Conservation (phyloP, 2,329 filamentous ascomycete species). For the Dactylella cylindrospora region DNA sequence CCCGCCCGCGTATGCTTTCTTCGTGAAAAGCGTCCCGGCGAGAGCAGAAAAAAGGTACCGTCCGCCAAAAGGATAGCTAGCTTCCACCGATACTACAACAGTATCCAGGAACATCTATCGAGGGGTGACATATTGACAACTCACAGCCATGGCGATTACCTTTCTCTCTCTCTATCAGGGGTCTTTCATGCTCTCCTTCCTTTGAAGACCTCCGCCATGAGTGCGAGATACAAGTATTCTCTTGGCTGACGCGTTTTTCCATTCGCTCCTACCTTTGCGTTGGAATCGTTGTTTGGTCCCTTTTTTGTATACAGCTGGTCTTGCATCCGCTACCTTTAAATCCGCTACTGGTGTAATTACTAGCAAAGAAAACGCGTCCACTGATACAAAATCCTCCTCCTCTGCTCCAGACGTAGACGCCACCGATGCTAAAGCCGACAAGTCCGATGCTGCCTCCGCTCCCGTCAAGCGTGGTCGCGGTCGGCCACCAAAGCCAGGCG, state of each 20-base stretch:
- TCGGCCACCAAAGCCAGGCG: conserved; percentile 41
- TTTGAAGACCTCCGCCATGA: neutral
- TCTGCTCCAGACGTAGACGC: conserved; percentile 36
- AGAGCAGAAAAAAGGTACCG: too few relatives aligned
- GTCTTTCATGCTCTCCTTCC: neutral
- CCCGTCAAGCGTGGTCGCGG: conserved; percentile 38
- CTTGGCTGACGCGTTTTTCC: conserved; percentile 37
- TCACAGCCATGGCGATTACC: neutral
- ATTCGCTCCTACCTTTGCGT: neutral
- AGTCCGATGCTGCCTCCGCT: conserved; percentile 3
- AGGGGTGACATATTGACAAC: neutral
- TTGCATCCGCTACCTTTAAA: conserved; percentile 41
- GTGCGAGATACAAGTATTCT: too few relatives aligned
- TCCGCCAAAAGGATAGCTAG: too few relatives aligned
- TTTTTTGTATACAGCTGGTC: conserved; percentile 11
- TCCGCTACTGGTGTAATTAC: conserved; percentile 38
- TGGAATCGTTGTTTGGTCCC: conserved; percentile 2
- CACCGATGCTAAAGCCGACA: conserved; percentile 24
- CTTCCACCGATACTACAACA: too few relatives aligned
- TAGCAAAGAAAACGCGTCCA: conserved; percentile 36
- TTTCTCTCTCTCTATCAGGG: neutral
- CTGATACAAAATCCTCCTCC: conserved; percentile 29
- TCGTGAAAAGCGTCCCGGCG: conserved; percentile 16
- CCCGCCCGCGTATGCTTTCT: too few relatives aligned
- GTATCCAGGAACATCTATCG: neutral